A percentile compares a stretch with the other conserved stretches of the same genome.
Conservation (phyloP, 495 filamentous ascomycete genomes). For the Delitschia confertaspora region DNA sequence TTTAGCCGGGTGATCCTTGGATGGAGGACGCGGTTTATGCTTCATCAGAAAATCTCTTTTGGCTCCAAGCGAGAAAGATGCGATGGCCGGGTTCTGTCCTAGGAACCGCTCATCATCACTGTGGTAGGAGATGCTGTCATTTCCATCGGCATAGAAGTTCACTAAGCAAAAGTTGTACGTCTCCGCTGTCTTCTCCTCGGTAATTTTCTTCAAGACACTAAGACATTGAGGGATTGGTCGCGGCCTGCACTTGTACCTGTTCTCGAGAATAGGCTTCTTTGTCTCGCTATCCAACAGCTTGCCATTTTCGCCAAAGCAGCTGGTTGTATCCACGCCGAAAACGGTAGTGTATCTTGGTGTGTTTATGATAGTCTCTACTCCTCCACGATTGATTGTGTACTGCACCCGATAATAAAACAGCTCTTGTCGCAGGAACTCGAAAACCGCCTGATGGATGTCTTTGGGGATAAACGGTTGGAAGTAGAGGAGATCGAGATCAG, state of each 20-base stretch:
- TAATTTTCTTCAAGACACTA: constrained; percentile 44
- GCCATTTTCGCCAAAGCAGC: constrained; percentile 33
- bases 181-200: constrained; percentile 50
- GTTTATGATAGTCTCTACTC: constrained; percentile 48
- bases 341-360: constrained; percentile 66
- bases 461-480: constrained; percentile 56
- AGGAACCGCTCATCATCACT: constrained; percentile 71
- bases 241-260: constrained; percentile 49
- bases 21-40: constrained; percentile 45
- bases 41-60: constrained; percentile 62
- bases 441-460: constrained; percentile 46
- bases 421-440: constrained; percentile 52
- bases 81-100: constrained; percentile 56
- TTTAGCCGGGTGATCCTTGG: constrained; percentile 8
- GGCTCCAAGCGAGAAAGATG: constrained; percentile 58
- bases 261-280: constrained; percentile 33
- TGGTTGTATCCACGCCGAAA: constrained; percentile 57
- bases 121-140: constrained; percentile 65
- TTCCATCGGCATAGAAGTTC: constrained; percentile 64
- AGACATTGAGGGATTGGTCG: constrained; percentile 61
- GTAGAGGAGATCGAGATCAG: constrained; percentile 57
- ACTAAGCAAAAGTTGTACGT: constrained; percentile 67
- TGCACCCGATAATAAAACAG: constrained; percentile 66
- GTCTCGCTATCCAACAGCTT: constrained; percentile 42
- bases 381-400: constrained; percentile 56